Conservation (phyloP, 495 filamentous ascomycete species). For the Parathielavia appendiculata region DNA sequence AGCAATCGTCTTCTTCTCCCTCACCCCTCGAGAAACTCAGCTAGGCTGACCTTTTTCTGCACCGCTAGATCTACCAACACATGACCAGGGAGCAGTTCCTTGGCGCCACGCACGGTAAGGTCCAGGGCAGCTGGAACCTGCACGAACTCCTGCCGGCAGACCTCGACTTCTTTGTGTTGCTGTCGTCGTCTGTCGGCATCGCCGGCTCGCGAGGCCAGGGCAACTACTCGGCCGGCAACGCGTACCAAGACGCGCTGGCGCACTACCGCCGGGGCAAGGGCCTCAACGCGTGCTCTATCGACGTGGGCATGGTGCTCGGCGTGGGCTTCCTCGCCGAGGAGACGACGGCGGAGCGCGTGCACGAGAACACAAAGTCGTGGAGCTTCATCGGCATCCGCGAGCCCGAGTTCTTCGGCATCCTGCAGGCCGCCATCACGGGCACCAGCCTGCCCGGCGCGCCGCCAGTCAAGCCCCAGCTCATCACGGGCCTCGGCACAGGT, state of each 20-base stretch:
- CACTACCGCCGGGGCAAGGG: background rate
- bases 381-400: background rate
- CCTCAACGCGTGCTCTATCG: background rate
- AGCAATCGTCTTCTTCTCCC: constrained; percentile 22
- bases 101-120: constrained; percentile 42
- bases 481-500: constrained; percentile 29
- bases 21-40: background rate
- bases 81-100: constrained; percentile 39
- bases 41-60: background rate
- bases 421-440: background rate
- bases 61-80: constrained; percentile 18
- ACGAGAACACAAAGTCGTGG: background rate
- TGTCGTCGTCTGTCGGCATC: constrained; percentile 40
- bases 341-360: background rate
- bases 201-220: constrained; percentile 50
- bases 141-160: constrained; percentile 27
- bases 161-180: constrained; percentile 57
- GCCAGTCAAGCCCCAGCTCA: background rate
- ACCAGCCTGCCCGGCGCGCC: background rate
- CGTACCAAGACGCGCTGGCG: background rate
- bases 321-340: background rate
- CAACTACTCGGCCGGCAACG: constrained; percentile 48
- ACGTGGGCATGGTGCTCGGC: background rate
- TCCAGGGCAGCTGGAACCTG: constrained; percentile 35
- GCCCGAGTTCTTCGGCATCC: background rate